phyloP scores from a whole-genome alignment of 2,329 filamentous ascomycete species.

The Mycogone perniciosa region DNA sequence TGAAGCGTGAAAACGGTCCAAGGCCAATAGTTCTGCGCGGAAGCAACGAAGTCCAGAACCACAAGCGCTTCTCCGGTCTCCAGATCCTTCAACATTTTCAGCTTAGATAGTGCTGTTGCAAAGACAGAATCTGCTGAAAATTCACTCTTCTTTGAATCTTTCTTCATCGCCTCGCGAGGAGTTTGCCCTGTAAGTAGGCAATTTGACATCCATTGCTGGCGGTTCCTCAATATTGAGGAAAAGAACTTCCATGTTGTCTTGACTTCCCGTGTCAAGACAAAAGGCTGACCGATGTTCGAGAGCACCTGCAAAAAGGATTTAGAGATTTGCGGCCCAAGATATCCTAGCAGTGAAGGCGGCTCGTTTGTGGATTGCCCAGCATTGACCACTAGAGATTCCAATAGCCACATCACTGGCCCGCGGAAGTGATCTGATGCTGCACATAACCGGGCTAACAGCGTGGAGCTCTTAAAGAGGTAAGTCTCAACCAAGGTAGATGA shows the following conservation, averaged over 20 bases:
- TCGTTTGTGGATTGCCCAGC: slow-evolving; percentile 63
- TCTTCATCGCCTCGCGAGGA: slow-evolving; percentile 66
- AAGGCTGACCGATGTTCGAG: slow-evolving; percentile 68
- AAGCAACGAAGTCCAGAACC: slow-evolving; percentile 79
- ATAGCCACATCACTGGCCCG: slow-evolving; percentile 57
- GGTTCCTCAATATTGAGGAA: slow-evolving; percentile 76
- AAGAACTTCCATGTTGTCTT: slow-evolving; percentile 78
- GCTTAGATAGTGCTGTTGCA: slow-evolving; percentile 62
- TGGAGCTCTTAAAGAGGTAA: slow-evolving; percentile 74
- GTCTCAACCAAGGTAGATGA: slow-evolving; percentile 63
- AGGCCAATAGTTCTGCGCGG: slow-evolving; percentile 90
- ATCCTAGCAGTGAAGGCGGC: slow-evolving; percentile 87
- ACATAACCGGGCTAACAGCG: slow-evolving; percentile 70
- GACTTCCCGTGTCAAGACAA: slow-evolving; percentile 58
- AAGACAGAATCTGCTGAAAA: slow-evolving; percentile 59
- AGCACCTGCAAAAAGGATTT: slow-evolving; percentile 78
- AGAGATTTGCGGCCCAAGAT: slow-evolving; percentile 74
- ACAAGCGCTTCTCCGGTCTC: slow-evolving; percentile 62
- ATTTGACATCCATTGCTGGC: slow-evolving; percentile 94
- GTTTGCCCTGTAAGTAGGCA: slow-evolving; percentile 85
- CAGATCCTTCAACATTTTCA: slow-evolving; percentile 59
- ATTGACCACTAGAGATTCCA: slow-evolving; percentile 67
- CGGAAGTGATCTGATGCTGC: slow-evolving; percentile 62
- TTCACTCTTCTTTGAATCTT: slow-evolving; percentile 44
- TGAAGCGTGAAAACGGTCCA: slow-evolving; percentile 82